Conservation (phyloP, 495 filamentous ascomycete species). For the Xylaria longipes region DNA sequence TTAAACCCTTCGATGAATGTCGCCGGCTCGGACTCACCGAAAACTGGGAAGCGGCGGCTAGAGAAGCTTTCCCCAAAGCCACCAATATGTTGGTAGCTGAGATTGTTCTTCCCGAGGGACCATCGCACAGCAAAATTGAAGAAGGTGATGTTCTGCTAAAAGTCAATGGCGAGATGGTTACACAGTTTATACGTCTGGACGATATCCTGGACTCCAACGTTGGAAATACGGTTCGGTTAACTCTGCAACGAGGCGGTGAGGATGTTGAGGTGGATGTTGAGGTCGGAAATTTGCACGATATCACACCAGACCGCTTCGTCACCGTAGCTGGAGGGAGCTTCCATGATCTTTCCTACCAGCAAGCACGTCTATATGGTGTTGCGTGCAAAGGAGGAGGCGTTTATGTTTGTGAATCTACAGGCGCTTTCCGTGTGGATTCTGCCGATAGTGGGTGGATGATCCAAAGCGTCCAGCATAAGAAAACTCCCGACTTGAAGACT, state of each 20-base stretch:
- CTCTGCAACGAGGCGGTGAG: constrained; percentile 87
- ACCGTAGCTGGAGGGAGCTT: constrained; percentile 92
- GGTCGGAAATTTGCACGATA: constrained; percentile 90
- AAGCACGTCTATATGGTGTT: constrained; percentile 91
- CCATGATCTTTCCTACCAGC: constrained; percentile 95
- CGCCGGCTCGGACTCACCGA: constrained; percentile 83
- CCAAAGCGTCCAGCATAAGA: constrained; percentile 84
- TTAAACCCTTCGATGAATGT: constrained; percentile 98
- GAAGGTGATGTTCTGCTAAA: constrained; percentile 96
- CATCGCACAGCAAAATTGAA: constrained; percentile 81
- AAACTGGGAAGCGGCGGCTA: constrained; percentile 83
- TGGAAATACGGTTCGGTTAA: constrained; percentile 70
- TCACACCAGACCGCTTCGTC: constrained; percentile 95
- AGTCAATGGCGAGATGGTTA: constrained; percentile 93
- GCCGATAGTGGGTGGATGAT: constrained; percentile 93
- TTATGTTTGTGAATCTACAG: constrained; percentile 92
- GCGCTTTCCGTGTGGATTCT: constrained; percentile 92
- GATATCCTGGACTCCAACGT: constrained; percentile 91
- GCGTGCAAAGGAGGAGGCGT: constrained; percentile 78
- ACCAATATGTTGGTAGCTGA: constrained; percentile 97
- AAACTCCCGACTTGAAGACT: constrained; percentile 81
- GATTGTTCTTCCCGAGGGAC: constrained; percentile 90
- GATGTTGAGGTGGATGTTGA: constrained; percentile 84
- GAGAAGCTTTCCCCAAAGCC: constrained; percentile 85
- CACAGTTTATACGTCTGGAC: constrained; percentile 92